These are phyloP conservation scores for Mortierella sp. DNA, from an alignment of 371 early-diverging fungal species.

Conservation along the genomic window DNA sequence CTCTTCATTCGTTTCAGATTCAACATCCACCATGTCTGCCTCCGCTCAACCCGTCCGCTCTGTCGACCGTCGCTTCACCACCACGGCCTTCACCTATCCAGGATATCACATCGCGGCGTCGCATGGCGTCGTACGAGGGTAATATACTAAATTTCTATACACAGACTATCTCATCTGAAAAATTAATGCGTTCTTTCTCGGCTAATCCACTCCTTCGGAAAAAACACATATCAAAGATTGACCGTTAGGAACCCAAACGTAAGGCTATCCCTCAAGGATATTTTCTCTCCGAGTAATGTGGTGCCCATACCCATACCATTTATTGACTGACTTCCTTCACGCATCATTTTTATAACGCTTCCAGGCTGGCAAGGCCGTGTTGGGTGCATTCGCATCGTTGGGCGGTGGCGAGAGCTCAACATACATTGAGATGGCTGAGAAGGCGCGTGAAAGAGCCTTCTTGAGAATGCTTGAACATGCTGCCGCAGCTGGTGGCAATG, in stretches of 20 bases:
- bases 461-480: slow-evolving; percentile 51
- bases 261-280: slow-evolving; percentile 5
- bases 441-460: slow-evolving; percentile 53
- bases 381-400: slow-evolving; percentile 51
- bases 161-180: too few species aligned
- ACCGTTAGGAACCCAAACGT: slow-evolving; percentile 51
- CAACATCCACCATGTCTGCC: too few species aligned
- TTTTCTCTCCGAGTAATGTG: neutral
- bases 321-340: too few species aligned
- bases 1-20: too few species aligned
- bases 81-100: slow-evolving; percentile 16
- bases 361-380: slow-evolving; percentile 46
- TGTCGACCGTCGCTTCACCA: slow-evolving; percentile 50
- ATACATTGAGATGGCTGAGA: slow-evolving; percentile 54
- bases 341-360: too few species aligned
- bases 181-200: neutral
- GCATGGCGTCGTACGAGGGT: slow-evolving; percentile 54
- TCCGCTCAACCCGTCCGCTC: slow-evolving; percentile 17
- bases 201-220: too few species aligned
- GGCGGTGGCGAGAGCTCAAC: slow-evolving; percentile 50
- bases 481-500: slow-evolving; percentile 50
- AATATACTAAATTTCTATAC: neutral
- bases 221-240: too few species aligned
- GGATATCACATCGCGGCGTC: slow-evolving; percentile 31
- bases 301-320: too few species aligned